phyloP scores from a whole-genome alignment of 495 filamentous ascomycete genomes.

The Hypoxylon lienhwacheense region DNA sequence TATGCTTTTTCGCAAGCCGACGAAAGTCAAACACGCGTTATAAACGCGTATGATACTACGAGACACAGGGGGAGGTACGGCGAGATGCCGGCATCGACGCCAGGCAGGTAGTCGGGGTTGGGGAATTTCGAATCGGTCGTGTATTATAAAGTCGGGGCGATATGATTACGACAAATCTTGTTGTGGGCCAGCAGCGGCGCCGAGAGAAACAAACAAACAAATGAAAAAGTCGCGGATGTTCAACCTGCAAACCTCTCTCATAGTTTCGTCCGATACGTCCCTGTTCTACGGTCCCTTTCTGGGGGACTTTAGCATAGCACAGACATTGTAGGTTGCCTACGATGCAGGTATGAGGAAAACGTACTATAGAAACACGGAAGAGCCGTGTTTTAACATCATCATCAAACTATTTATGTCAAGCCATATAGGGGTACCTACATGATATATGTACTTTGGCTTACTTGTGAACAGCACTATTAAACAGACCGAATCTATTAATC shows the following conservation, averaged over 20 bases:
- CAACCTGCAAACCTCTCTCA: background rate
- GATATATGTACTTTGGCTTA: too few species aligned
- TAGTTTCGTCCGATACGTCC: too few species aligned
- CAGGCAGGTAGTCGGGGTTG: conserved; percentile 32
- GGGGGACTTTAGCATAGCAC: too few species aligned
- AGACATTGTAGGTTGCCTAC: too few species aligned
- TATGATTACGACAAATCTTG: conserved; percentile 25
- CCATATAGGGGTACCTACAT: too few species aligned
- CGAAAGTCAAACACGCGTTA: conserved; percentile 86
- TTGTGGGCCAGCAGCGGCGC: background rate
- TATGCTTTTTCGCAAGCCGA: conserved; percentile 99
- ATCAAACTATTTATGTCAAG: too few species aligned
- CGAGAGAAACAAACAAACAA: background rate
- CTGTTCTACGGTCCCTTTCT: too few species aligned
- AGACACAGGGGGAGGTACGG: conserved; percentile 87
- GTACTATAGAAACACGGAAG: too few species aligned
- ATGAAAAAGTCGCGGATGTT: conserved; percentile 1
- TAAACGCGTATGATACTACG: conserved; percentile 98
- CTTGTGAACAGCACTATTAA: too few species aligned
- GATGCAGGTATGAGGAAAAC: too few species aligned
- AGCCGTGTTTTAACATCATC: too few species aligned
- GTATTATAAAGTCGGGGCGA: conserved; percentile 24
- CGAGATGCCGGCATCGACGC: conserved; percentile 82
- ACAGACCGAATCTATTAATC: too few species aligned
- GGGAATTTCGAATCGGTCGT: conserved; percentile 2